Base-by-base conservation (phyloP, 129 eudicot genomes). In the Flaveria sonorensis region DNA sequence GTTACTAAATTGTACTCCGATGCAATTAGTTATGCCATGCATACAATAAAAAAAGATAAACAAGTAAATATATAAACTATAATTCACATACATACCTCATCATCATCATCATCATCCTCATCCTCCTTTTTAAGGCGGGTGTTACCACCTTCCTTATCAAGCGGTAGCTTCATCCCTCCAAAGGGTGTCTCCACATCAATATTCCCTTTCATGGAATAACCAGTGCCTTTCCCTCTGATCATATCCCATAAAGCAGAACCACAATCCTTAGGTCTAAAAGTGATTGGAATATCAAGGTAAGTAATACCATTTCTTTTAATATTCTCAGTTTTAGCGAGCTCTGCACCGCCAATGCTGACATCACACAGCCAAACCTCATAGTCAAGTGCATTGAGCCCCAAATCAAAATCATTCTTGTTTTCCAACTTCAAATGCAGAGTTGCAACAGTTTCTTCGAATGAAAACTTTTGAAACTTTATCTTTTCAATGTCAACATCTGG, bases 201-300 rank as follows among this genome's bases (percentile, higher is more conserved):
- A 76, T 87, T 81, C 48, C 98, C 98, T 82, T 94, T 94, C 93
- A 94, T 91, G 48, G 93, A 66, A 76, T 94, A 91, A 48, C 98
- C 93, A n/a, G 93, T 95, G 5, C 97, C 99, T 85, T 62, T 95
- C 59, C 99, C 99, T 84, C 99, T 89, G 9, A 95, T 91, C 99
- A 95, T 95, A 56, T 95, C 97, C 99, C 99, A 95, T 67, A 95
- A 74, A 65, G 97, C 99, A 50, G 99, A 95, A 3, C 99, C 99
- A 59, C 86, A 91, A 26, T 95, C 99, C 80, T 95, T 95, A 1
- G 99, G 99, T 90, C 94, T 95, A 67, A 95, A 95, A 50, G 96
- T 95, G 76, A 95, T 87, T 4, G 99, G 99, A 75, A 95, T 28
- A 63, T 95, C 93, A 72, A 95, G 79, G 40, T 81, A 82, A 12